Percentiles rank a stretch among this genome's conserved stretches.
Conservation (phyloP, 768 basidiomycete species). For the Gloeophyllum trabeum region DNA sequence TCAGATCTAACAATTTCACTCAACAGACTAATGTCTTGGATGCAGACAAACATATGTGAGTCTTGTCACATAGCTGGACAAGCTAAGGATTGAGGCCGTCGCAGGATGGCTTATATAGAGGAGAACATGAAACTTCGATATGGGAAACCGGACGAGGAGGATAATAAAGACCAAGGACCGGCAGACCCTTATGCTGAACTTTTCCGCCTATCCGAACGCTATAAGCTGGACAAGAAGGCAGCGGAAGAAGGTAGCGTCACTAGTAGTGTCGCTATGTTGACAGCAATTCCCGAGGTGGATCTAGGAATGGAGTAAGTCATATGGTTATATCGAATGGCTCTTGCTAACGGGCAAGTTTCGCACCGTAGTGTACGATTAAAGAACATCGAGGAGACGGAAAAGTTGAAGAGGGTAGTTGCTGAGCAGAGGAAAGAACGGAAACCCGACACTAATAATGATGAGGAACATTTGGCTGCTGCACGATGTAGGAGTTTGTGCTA, state of each 20-base stretch:
- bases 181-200: slow-evolving; percentile 72
- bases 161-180: slow-evolving; percentile 26
- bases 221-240: slow-evolving; percentile 35
- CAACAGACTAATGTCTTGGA: slow-evolving; percentile 94
- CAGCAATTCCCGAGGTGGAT: slow-evolving; percentile 96
- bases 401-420: slow-evolving; percentile 79
- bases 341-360: slow-evolving; percentile 1
- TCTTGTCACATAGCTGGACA: slow-evolving; percentile 4
- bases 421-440: slow-evolving; percentile 53
- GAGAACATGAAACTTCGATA: slow-evolving; percentile 77
- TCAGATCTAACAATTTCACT: slow-evolving; percentile 88
- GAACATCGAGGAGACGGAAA: slow-evolving; percentile 97
- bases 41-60: slow-evolving; percentile 97
- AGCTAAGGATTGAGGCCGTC: background rate
- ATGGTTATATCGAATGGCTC: background rate
- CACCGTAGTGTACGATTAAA: slow-evolving; percentile 65
- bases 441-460: slow-evolving; percentile 46
- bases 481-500: slow-evolving; percentile 51
- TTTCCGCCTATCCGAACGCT: slow-evolving; percentile 58
- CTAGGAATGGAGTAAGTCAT: slow-evolving; percentile 90
- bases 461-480: slow-evolving; percentile 76
- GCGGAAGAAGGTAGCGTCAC: slow-evolving; percentile 89
- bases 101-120: slow-evolving; percentile 97
- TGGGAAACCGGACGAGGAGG: slow-evolving; percentile 36
- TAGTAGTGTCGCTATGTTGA: slow-evolving; percentile 90